Evolutionary conservation across 257 asterid species (phyloP).

Genomic region (Lycium ferocissimum): DNA sequence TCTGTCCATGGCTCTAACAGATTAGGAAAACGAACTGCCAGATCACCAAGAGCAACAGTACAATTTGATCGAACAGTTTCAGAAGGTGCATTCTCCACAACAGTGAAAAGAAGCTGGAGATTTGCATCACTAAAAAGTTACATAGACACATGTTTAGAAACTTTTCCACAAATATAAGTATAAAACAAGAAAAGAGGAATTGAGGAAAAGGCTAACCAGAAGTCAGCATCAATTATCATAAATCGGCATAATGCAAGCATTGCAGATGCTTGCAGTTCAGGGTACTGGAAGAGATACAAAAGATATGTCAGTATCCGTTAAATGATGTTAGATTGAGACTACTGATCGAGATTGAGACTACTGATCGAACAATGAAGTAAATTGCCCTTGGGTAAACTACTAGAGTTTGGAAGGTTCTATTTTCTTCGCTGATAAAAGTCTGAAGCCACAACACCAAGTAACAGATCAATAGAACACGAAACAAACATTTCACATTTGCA

Average conservation of each 20-base stretch:
- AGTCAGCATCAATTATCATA: constrained; percentile 89
- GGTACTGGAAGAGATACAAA: constrained; percentile 59
- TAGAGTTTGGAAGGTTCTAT: not conserved
- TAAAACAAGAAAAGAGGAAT: constrained; percentile 16
- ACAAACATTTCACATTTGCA: not conserved
- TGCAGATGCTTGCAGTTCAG: constrained; percentile 90
- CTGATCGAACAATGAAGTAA: constrained; percentile 19
- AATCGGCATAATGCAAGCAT: constrained; percentile 92
- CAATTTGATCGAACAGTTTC: constrained; percentile 95
- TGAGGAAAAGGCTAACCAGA: constrained; percentile 62
- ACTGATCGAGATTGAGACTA: not conserved
- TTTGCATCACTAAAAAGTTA: constrained; percentile 67
- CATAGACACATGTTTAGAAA: constrained; percentile 31
- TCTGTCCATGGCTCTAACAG: constrained; percentile 99
- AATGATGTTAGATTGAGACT: not conserved
- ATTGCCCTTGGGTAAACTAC: not conserved
- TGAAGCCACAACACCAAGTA: not conserved
- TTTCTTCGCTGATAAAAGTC: not conserved
- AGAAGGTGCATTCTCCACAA: constrained; percentile 93
- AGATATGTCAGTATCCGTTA: constrained; percentile 21
- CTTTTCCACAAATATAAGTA: constrained; percentile 18
- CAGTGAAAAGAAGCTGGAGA: constrained; percentile 97
- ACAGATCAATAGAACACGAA: not conserved
- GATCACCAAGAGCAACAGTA: constrained; percentile 96
- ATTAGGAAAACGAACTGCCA: constrained; percentile 96